Evolutionary conservation across 148 eudicot genomes (phyloP).

Genomic region (Mesembryanthemum crystallinum): DNA sequence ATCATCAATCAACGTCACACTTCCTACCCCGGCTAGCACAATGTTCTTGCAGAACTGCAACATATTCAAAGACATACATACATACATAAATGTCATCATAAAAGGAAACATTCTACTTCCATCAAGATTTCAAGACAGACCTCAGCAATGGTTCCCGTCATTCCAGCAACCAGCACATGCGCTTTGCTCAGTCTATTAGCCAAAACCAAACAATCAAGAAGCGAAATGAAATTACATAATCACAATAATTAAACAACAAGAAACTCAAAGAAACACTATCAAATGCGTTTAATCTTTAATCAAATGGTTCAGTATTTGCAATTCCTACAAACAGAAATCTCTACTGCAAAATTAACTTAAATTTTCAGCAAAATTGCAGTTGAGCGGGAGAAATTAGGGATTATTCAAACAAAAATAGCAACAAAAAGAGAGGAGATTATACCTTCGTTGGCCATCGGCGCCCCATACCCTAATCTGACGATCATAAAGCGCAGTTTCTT

Average conservation of each 20-base stretch:
- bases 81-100: background rate
- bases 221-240: background rate
- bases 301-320: background rate
- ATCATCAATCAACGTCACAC: slow-evolving; percentile 78
- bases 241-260: background rate
- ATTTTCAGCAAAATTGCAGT: background rate
- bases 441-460: slow-evolving; percentile 96
- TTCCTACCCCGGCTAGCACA: slow-evolving; percentile 95
- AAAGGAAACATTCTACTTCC: background rate
- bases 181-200: slow-evolving; percentile 78
- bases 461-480: slow-evolving; percentile 99
- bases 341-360: background rate
- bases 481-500: slow-evolving; percentile 94
- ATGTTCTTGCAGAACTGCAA: slow-evolving; percentile 94
- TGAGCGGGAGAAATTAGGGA: background rate
- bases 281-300: too few species aligned
- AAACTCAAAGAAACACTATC: background rate
- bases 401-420: background rate
- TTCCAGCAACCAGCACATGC: slow-evolving; percentile 77
- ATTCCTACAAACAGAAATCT: background rate
- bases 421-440: background rate
- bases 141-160: slow-evolving; percentile 86
- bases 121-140: slow-evolving; percentile 28
- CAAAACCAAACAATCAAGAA: slow-evolving; percentile 7
- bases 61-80: slow-evolving; percentile 8